These are phyloP conservation scores for Plantago major DNA, from an alignment of 257 asterid species.

Conservation along the genomic window DNA sequence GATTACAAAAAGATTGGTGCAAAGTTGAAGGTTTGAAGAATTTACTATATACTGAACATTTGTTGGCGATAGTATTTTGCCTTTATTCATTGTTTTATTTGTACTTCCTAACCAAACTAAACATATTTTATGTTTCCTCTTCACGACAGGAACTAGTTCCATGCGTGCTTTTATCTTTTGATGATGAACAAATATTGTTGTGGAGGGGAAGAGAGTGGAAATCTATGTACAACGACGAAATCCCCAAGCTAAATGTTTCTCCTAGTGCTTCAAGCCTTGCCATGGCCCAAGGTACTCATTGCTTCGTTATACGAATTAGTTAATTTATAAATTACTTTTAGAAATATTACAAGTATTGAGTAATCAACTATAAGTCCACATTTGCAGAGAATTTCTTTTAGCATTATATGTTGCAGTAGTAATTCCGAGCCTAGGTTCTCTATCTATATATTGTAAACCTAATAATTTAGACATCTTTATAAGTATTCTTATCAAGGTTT, in stretches of 20 bases:
- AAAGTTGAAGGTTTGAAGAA: constrained; percentile 65
- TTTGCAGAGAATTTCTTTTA: too few species aligned
- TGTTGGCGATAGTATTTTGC: background rate
- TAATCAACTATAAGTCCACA: too few species aligned
- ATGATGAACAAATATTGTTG: constrained; percentile 80
- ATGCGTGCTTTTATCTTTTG: constrained; percentile 80
- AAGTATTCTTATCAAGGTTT: background rate
- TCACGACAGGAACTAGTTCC: constrained; percentile 83
- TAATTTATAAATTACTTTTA: too few species aligned
- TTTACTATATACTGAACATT: constrained; percentile 2
- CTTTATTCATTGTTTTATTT: background rate
- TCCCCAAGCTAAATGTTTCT: constrained; percentile 28
- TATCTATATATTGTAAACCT: too few species aligned
- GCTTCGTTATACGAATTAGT: background rate
- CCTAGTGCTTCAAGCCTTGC: constrained; percentile 21
- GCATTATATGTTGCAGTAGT: too few species aligned
- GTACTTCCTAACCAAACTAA: background rate
- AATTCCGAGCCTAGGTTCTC: too few species aligned
- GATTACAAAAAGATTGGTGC: constrained; percentile 97
- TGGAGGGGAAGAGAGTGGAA: constrained; percentile 98
- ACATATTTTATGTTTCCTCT: constrained; percentile 2
- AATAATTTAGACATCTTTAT: background rate
- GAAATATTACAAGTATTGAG: too few species aligned
- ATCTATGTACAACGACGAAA: constrained; percentile 42
- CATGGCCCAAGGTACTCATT: constrained; percentile 40